A percentile compares a stretch with the other conserved stretches of the same genome.
Evolutionary conservation across 1,284 basidiomycete genomes (phyloP).

Genomic region (Exobasidium cylindrosporum): DNA sequence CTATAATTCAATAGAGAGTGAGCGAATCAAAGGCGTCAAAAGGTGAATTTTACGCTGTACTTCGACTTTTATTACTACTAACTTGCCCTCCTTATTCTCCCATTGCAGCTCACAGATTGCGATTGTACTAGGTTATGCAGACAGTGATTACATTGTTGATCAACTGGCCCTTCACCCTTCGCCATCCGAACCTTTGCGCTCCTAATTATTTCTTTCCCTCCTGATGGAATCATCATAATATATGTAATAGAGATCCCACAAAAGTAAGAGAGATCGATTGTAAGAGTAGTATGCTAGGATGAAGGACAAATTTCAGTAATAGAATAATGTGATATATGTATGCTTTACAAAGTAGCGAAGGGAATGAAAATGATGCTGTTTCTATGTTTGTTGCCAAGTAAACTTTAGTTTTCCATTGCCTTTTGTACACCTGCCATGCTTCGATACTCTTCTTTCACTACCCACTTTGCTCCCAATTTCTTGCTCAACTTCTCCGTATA

Average conservation of each 20-base stretch:
- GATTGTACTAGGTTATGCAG: constrained; percentile 81
- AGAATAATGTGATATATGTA: no score
- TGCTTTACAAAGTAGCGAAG: no score
- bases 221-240: no score
- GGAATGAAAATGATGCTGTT: no score
- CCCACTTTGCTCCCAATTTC: constrained; percentile 13
- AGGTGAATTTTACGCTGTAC: constrained; percentile 11
- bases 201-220: no score
- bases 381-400: background rate
- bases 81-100: no score
- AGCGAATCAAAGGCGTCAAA: constrained; percentile 71
- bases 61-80: background rate
- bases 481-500: constrained; percentile 16
- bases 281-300: no score
- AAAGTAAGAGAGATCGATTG: no score
- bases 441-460: constrained; percentile 12
- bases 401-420: background rate
- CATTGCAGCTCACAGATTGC: constrained; percentile 73
- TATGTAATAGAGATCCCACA: no score
- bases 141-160: constrained; percentile 71
- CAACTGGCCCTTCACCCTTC: constrained; percentile 12
- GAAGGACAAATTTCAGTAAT: no score
- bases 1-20: constrained; percentile 90
- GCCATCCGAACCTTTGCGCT: background rate
- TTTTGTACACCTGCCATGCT: background rate